Evolutionary conservation across 345 rosid species (phyloP), one percentile per base, ranked within the genome.

Genomic region (Sisymbrium altissimum): DNA sequence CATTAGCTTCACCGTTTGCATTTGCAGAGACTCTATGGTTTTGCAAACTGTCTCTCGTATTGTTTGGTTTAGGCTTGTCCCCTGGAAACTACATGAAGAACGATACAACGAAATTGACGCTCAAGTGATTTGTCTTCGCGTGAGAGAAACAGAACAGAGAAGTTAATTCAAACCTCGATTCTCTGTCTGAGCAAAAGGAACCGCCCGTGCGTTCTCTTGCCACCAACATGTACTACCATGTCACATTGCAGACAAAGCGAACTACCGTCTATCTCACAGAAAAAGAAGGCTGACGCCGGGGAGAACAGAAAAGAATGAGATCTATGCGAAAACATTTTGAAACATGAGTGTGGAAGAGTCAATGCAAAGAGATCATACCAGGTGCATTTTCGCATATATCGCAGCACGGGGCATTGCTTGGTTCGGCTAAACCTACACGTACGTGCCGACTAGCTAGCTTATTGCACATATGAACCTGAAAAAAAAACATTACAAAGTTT

Each of bases 211-310:
- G 93, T 87, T 81, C 96, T 81, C 83, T 90, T 90, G 67, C 96
- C 96, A 61, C 96, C 96, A 73, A 90, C 93, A 88, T 90, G 96
- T 27, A 90, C 96, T 35, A 83, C 75, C 93, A 84, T 88, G 84
- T 90, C 96, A 53, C 96, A 90, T 88, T 90, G 96, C 64, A 90
- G 81, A 82, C 96, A 90, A 49, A 90, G 90, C 25, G 96, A 90
- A 79, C 82, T 90, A 69, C 93, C 96, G 52, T 90, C 91, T 82
- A 88, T 81, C 84, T 86, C 92, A 79, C 96, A 90, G 75, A 84
- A 90, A 88, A 90, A 90, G 89, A 90, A 90, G 61, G 92, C 97
- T 58, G 80, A 63, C 8, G 13, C 66, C 73, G 62, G 45, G 62
- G 64, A 15, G 23, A 73, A 43, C 2, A 25, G 18, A 58, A 45